Conservation (phyloP, 23 red algal species). For the Gracilaria gracilis region DNA sequence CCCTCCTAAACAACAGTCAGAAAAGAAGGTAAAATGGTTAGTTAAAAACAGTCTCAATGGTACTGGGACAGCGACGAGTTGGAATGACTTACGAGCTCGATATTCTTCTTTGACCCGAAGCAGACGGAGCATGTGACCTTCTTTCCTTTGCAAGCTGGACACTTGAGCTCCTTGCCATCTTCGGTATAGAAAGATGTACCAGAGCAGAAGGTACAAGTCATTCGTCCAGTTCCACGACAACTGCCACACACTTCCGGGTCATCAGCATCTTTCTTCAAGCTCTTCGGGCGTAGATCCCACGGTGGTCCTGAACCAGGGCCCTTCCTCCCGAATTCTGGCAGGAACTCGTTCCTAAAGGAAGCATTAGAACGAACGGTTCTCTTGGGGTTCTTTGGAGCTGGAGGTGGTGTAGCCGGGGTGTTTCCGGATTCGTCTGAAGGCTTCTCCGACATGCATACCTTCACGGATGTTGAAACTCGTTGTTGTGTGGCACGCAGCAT, state of each 20-base stretch:
- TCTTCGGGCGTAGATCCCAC: constrained; percentile 73
- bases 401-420: neutral
- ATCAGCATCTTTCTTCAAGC: constrained; percentile 33
- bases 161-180: constrained; percentile 49
- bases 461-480: no score
- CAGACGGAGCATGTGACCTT: constrained; percentile 71
- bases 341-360: constrained; percentile 61
- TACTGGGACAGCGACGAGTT: neutral
- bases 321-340: constrained; percentile 64
- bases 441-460: constrained; percentile 32
- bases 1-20: constrained; percentile 13
- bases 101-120: constrained; percentile 69
- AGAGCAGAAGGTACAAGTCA: constrained; percentile 73
- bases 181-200: constrained; percentile 40
- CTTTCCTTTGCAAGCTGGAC: constrained; percentile 71
- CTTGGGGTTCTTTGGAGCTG: neutral
- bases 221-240: constrained; percentile 74
- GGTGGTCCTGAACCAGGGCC: constrained; percentile 61
- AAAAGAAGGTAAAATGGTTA: constrained; percentile 1
- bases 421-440: neutral
- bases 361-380: constrained; percentile 57
- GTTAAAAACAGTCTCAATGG: neutral
- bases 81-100: constrained; percentile 64
- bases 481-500: neutral
- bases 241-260: constrained; percentile 55